These are phyloP conservation scores for Marasmius sp. DNA, from an alignment of 1,284 basidiomycete species.

Conservation along the genomic window DNA sequence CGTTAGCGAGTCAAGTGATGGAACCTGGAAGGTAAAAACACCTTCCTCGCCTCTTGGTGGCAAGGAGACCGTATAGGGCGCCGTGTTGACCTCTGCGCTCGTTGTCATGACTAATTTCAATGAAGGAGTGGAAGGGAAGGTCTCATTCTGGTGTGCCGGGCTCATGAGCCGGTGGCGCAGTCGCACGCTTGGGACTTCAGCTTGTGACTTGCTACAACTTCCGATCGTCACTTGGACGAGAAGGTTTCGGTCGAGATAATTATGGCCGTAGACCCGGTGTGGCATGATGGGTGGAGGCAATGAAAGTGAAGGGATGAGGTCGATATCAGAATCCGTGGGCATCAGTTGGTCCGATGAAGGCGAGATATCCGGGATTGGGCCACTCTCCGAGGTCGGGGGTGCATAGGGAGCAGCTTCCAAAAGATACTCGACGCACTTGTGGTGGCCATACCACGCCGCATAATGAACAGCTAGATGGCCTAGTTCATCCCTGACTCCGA, in stretches of 20 bases:
- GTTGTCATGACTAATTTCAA: constrained; percentile 95
- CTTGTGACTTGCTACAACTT: constrained; percentile 47
- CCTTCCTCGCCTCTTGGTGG: constrained; percentile 82
- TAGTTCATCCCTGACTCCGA: constrained; percentile 81
- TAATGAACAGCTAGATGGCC: constrained; percentile 89
- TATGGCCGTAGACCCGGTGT: constrained; percentile 88
- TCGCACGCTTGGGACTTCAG: constrained; percentile 48
- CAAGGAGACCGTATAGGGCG: constrained; percentile 86
- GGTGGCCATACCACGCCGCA: constrained; percentile 97
- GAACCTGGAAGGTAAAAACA: constrained; percentile 88
- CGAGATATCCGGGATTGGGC: constrained; percentile 29
- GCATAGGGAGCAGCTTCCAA: constrained; percentile 44
- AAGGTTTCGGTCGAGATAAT: constrained; percentile 86
- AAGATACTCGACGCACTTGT: constrained; percentile 75
- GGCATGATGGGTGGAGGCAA: constrained; percentile 99
- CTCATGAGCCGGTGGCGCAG: constrained; percentile 71
- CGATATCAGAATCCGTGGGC: constrained; percentile 69
- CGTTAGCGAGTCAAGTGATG: constrained; percentile 71
- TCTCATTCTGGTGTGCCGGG: constrained; percentile 59
- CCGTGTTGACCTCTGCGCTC: constrained; percentile 77
- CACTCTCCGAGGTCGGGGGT: constrained; percentile 20
- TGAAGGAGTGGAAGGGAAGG: constrained; percentile 73
- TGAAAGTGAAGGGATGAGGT: constrained; percentile 91
- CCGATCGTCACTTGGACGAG: constrained; percentile 89
- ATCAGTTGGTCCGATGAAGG: constrained; percentile 33